A percentile compares a stretch with the other conserved stretches of the same genome.
Conservation (phyloP, 1,284 basidiomycete genomes). For the Porphyrellus sp. region DNA sequence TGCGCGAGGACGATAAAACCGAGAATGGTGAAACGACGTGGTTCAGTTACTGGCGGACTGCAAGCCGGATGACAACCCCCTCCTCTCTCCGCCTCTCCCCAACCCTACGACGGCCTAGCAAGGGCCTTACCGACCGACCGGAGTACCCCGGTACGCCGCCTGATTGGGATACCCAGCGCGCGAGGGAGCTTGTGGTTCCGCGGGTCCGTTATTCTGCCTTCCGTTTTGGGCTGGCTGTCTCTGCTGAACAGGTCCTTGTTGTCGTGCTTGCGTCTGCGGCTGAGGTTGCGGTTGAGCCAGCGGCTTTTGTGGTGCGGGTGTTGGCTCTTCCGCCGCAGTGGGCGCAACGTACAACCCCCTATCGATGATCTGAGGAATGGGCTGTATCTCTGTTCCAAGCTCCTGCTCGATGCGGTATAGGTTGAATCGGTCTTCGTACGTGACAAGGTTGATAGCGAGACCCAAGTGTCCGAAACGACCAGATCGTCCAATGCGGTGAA, state of each 20-base stretch:
- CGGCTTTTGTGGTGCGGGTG: conserved; percentile 40
- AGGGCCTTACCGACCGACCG: conserved; percentile 28
- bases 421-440: conserved; percentile 97
- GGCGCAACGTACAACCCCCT: conserved; percentile 91
- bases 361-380: conserved; percentile 91
- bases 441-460: conserved; percentile 94
- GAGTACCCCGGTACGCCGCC: conserved; percentile 28
- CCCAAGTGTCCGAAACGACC: conserved; percentile 97
- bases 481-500: conserved; percentile 96
- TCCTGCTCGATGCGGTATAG: conserved; percentile 98
- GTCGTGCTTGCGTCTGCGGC: conserved; percentile 23
- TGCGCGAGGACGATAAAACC: conserved; percentile 14
- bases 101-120: not conserved
- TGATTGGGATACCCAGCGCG: conserved; percentile 28
- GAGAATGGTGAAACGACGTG: conserved; percentile 16
- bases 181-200: conserved; percentile 19
- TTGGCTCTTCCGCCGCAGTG: conserved; percentile 47
- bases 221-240: conserved; percentile 27
- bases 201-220: conserved; percentile 28
- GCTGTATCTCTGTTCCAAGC: conserved; percentile 95
- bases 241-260: conserved; percentile 22
- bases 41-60: conserved; percentile 12
- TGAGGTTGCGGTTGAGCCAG: conserved; percentile 28
- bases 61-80: conserved; percentile 12
- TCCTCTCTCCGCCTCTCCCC: not conserved